phyloP scores from a whole-genome alignment of 202 grass and related monocot genomes.

The Zoysia matrella region DNA sequence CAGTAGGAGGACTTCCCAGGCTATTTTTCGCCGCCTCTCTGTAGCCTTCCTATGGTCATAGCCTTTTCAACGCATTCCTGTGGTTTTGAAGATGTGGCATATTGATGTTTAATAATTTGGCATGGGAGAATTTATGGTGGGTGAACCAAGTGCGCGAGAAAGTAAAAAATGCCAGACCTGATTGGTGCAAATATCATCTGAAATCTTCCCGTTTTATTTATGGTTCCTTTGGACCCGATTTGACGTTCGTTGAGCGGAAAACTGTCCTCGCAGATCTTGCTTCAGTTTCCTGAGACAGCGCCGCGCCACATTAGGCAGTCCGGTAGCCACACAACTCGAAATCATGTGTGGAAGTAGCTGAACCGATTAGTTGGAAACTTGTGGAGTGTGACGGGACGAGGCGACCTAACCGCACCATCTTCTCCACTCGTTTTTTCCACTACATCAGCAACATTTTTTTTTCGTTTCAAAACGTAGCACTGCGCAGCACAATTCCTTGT shows the following conservation, averaged over 20 bases:
- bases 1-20: background rate
- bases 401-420: background rate
- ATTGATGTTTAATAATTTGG: conserved; percentile 4
- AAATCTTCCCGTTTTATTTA: background rate
- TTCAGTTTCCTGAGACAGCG: background rate
- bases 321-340: background rate
- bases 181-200: background rate
- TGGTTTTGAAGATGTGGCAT: background rate
- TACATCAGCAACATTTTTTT: background rate
- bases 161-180: background rate
- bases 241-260: conserved; percentile 2
- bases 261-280: background rate
- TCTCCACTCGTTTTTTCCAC: background rate
- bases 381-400: background rate
- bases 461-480: background rate
- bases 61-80: background rate
- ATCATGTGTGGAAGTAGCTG: background rate
- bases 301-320: background rate
- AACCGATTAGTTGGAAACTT: conserved; percentile 10
- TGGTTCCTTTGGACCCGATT: background rate
- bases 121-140: background rate
- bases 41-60: background rate
- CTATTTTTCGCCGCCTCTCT: background rate
- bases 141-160: background rate
- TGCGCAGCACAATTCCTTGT: too few species aligned